These are phyloP conservation scores for Xanthoceras sorbifolium DNA, from an alignment of 345 rosid genomes.

Conservation along the genomic window DNA sequence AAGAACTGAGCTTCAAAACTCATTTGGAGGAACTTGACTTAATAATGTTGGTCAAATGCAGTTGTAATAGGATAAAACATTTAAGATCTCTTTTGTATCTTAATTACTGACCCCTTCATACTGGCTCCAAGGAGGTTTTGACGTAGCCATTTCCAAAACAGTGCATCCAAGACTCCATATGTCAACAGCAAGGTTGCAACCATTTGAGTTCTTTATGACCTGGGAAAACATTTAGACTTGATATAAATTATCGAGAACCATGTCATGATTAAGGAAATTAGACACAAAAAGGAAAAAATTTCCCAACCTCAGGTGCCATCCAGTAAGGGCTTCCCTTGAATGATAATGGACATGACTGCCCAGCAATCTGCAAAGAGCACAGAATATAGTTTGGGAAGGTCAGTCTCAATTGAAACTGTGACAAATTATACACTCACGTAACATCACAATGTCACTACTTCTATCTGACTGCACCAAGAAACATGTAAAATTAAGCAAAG, in stretches of 20 bases:
- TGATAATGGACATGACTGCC: conserved; percentile 76
- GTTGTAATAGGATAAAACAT: not conserved
- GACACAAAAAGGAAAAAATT: conserved; percentile 8
- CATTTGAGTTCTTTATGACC: conserved; percentile 65
- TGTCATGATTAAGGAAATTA: not conserved
- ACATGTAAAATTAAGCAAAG: not conserved
- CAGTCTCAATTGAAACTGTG: not conserved
- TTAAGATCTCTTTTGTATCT: conserved; percentile 10
- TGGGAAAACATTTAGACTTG: conserved; percentile 25
- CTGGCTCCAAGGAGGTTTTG: conserved; percentile 87
- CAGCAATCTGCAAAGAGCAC: conserved; percentile 59
- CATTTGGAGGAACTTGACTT: not conserved
- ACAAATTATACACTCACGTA: not conserved
- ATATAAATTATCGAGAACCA: not conserved
- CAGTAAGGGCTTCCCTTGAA: conserved; percentile 87
- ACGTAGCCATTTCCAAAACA: conserved; percentile 82
- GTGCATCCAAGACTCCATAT: conserved; percentile 92
- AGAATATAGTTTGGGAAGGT: not conserved
- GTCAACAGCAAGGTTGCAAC: conserved; percentile 77
- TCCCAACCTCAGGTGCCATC: conserved; percentile 89
- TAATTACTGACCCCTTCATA: conserved; percentile 68
- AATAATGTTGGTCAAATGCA: conserved; percentile 4
- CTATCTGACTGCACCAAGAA: not conserved
- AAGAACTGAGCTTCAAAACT: not conserved
- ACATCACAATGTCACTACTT: not conserved